These are phyloP conservation scores for Gossypium thurberi DNA, from an alignment of 345 rosid species.

Conservation along the genomic window DNA sequence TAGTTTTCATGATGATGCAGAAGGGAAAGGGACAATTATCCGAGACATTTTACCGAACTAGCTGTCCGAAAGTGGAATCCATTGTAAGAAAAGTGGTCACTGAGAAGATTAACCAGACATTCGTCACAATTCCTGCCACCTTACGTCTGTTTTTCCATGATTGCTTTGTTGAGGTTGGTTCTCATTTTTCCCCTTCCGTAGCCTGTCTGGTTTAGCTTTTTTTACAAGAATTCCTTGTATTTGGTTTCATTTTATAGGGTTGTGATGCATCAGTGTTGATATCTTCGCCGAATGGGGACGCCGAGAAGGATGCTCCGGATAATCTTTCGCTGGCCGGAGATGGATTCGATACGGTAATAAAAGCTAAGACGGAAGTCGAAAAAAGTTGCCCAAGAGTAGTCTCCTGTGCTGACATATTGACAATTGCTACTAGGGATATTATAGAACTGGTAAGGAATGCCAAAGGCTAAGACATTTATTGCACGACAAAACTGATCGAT, in stretches of 20 bases:
- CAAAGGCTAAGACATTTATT: neutral
- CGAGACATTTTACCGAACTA: constrained; percentile 46
- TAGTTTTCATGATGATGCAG: constrained; percentile 19
- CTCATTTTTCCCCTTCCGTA: neutral
- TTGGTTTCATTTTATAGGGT: constrained; percentile 20
- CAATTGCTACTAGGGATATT: constrained; percentile 36
- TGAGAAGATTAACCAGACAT: constrained; percentile 43
- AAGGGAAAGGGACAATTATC: constrained; percentile 40
- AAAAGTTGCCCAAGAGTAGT: constrained; percentile 19
- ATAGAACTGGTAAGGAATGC: constrained; percentile 21
- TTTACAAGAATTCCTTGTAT: neutral
- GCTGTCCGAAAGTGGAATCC: constrained; percentile 62
- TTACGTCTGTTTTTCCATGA: constrained; percentile 85
- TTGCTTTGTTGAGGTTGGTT: constrained; percentile 58
- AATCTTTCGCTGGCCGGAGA: constrained; percentile 32
- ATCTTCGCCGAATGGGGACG: constrained; percentile 25
- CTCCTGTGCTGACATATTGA: constrained; percentile 35
- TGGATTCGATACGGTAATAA: constrained; percentile 33
- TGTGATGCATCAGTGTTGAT: constrained; percentile 41
- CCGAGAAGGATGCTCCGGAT: constrained; percentile 32
- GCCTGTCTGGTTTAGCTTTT: neutral
- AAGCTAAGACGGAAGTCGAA: constrained; percentile 30
- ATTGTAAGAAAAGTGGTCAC: constrained; percentile 53
- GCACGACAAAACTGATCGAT: neutral
- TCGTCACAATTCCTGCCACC: constrained; percentile 63